These are phyloP conservation scores for Tricholoma matsutake DNA, from an alignment of 768 basidiomycete genomes.

Conservation along the genomic window DNA sequence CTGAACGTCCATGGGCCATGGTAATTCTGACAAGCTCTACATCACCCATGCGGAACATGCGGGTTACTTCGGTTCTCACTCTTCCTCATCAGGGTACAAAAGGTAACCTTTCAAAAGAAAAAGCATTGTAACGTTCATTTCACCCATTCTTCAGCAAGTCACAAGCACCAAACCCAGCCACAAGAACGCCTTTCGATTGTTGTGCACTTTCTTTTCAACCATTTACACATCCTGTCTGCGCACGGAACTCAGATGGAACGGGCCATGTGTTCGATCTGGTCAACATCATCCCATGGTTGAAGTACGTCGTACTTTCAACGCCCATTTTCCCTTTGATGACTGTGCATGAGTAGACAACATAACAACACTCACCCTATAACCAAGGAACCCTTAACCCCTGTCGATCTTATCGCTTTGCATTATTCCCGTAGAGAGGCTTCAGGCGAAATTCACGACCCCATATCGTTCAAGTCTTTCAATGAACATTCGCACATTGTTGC, in stretches of 20 bases:
- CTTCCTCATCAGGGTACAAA: constrained; percentile 71
- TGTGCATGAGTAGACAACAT: constrained; percentile 56
- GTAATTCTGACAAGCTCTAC: constrained; percentile 83
- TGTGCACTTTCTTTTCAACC: constrained; percentile 91
- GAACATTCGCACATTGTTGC: constrained; percentile 95
- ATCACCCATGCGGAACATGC: constrained; percentile 89
- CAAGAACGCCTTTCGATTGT: constrained; percentile 81
- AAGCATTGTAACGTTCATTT: background rate
- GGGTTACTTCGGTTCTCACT: constrained; percentile 77
- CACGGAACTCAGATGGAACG: constrained; percentile 77
- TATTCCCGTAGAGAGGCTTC: constrained; percentile 81
- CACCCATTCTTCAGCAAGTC: constrained; percentile 47
- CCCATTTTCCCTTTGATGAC: constrained; percentile 1
- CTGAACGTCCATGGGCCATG: constrained; percentile 67
- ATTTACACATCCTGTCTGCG: constrained; percentile 85
- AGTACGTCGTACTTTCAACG: constrained; percentile 51
- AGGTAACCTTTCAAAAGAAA: constrained; percentile 38
- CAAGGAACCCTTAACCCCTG: constrained; percentile 63
- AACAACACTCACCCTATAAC: constrained; percentile 79
- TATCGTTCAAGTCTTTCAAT: constrained; percentile 96
- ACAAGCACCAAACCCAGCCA: constrained; percentile 62
- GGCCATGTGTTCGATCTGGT: constrained; percentile 84
- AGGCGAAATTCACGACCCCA: constrained; percentile 90
- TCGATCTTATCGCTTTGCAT: constrained; percentile 75
- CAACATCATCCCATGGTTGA: constrained; percentile 93